Base-by-base conservation (phyloP, 495 filamentous ascomycete species). In the Aspergillus cavernicola region DNA sequence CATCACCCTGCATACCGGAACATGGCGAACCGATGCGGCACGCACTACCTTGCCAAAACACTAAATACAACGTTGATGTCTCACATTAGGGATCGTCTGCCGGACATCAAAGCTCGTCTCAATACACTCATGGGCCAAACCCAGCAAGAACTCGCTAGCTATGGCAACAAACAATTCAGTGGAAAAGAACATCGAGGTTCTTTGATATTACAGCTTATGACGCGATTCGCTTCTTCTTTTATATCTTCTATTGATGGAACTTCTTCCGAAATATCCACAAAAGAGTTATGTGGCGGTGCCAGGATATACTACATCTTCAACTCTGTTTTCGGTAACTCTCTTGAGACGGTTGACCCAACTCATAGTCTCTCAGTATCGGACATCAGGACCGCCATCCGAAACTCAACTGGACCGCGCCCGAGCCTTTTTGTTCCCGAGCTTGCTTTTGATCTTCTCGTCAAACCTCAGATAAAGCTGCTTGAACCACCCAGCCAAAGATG, bases 271-370 rank as follows among this genome's bases (percentile, higher is more conserved):
- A 97, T 99, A 54, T 97, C 95, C 7, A 99, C 93, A 6, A 97
- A 97, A 68, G 93, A 99, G 63, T 85, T 99, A 4, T 96, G 93
- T 62, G 93, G 93, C 59, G 93, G 93, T 53, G 93, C 93, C 15
- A 82, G 93, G 20, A 97, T 99, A 55, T 99, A 99, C 71, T 99
- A 99, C 69, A 97, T 99, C 46, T 99, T 99, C 77, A 99, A 99
- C 69, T 96, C 92, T 33, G 95, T 99, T 12, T 99, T 97, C 69
- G 95, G 93, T 41, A 96, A 95, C 69, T 95, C 92, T 9, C 74
- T 99, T 20, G 95, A 97, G 67, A 87, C 90, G 6, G 95, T 99
- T 55, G 92, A 97, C 60, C 93, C 93, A 6, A 97, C 91, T 1
- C 86, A 85, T 16, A 97, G 97, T 64, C 83, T 99, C 57, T 93